phyloP scores from a whole-genome alignment of 257 asterid genomes.

The Plantago elongata region DNA sequence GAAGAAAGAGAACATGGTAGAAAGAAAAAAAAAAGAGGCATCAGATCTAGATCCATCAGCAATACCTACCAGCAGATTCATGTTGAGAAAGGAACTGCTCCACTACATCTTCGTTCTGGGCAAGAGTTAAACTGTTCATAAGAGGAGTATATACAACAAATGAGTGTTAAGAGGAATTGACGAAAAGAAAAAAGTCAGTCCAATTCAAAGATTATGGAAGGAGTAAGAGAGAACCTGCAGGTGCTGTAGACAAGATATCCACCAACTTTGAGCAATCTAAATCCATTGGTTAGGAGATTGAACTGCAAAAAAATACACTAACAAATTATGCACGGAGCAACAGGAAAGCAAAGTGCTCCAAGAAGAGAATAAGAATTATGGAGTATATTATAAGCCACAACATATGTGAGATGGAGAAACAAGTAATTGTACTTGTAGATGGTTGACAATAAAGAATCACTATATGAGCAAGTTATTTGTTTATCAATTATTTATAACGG shows the following conservation, averaged over 20 bases:
- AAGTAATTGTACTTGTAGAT: too few species aligned
- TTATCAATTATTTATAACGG: neutral
- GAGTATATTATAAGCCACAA: too few species aligned
- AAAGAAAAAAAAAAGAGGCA: neutral
- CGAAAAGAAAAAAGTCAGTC: constrained; percentile 2
- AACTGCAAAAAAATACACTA: constrained; percentile 42
- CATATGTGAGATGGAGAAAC: too few species aligned
- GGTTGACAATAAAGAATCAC: too few species aligned
- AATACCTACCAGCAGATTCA: constrained; percentile 52
- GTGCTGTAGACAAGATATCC: constrained; percentile 96
- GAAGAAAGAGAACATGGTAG: too few species aligned
- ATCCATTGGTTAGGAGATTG: constrained; percentile 75
- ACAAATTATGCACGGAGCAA: neutral
- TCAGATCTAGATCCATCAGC: constrained; percentile 1
- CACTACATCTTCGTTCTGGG: constrained; percentile 89
- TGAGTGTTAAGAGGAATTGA: neutral
- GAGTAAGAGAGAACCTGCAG: constrained; percentile 55
- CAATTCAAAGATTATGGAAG: constrained; percentile 9
- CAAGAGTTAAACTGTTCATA: constrained; percentile 60
- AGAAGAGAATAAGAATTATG: too few species aligned
- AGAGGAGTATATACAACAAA: constrained; percentile 11
- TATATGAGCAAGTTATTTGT: too few species aligned
- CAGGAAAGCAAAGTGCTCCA: too few species aligned
- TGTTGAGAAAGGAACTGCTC: constrained; percentile 68
- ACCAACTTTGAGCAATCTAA: constrained; percentile 70